phyloP scores from a whole-genome alignment of 2,329 filamentous ascomycete genomes.

The Amesomyces nigricolor region DNA sequence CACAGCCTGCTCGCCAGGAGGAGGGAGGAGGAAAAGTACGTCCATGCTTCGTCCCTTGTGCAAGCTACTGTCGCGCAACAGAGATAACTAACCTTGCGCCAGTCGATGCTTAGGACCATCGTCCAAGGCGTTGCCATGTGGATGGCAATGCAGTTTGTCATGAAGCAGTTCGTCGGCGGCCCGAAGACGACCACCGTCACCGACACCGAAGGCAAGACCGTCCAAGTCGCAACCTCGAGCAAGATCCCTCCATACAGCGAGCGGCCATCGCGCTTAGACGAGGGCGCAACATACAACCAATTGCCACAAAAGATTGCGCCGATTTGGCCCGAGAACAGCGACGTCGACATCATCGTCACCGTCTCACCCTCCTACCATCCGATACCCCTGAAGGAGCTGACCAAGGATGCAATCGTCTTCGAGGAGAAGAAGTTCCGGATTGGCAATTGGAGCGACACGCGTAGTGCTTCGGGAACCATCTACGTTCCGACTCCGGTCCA shows the following conservation, averaged over 20 bases:
- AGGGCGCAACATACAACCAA: constrained; percentile 57
- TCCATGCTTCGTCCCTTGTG: constrained; percentile 4
- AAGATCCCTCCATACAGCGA: constrained; percentile 60
- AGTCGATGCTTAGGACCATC: constrained; percentile 43
- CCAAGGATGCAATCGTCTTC: constrained; percentile 65
- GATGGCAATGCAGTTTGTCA: constrained; percentile 53
- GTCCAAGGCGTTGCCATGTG: constrained; percentile 50
- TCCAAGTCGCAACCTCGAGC: constrained; percentile 49
- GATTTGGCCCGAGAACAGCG: constrained; percentile 77
- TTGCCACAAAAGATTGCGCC: constrained; percentile 71
- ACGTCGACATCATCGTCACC: constrained; percentile 78
- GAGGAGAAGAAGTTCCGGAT: constrained; percentile 75
- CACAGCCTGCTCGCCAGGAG: constrained; percentile 29
- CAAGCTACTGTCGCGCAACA: not conserved
- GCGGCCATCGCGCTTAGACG: constrained; percentile 55
- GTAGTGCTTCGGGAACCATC: constrained; percentile 72
- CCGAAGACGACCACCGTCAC: constrained; percentile 40
- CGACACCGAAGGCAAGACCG: constrained; percentile 47
- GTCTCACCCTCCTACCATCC: constrained; percentile 70
- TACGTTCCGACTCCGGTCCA: constrained; percentile 73
- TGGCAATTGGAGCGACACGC: constrained; percentile 72
- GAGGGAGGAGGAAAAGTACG: constrained; percentile 31
- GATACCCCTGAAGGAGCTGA: constrained; percentile 58
- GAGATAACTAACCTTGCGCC: constrained; percentile 17
- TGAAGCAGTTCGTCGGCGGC: constrained; percentile 49